Evolutionary conservation across 345 rosid genomes (phyloP), one percentile per base, ranked within the genome.

Genomic region (Eucalyptus marginata): DNA sequence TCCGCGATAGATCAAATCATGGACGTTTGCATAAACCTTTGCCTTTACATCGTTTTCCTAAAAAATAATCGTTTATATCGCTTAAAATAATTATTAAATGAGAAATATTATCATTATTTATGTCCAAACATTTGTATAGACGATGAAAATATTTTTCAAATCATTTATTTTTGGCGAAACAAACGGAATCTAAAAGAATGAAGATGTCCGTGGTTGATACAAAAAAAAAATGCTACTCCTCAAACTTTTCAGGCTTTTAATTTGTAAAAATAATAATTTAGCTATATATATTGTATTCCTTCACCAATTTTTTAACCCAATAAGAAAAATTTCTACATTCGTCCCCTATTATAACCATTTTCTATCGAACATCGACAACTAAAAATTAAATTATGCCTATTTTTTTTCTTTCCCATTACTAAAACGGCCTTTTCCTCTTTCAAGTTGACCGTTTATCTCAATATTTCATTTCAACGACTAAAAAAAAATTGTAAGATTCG

Each of bases 91-190:
- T 52, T 52, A 52, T 52, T 20, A 52, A 20, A 20, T 52, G 5
- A 52, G 25, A 52, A 20, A 52, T 52, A 52, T 52, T 20, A 0
- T 52, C 25, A 52, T 52, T 52, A 52, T 7, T 52, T 52, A 52
- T 52, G 10, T 52, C 10, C 0, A 52, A 52, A 20, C 0, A 1
- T 52, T 50, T 52, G 0, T 5, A 52, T 52, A 52, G 25, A 52
- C 0, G 0, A 52, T 52, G 5, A 52, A 52, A 52, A 52, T 52
- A 52, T 52, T 1, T 52, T 52, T 0, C 5, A 52, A 52, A 52
- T 52, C 0, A 52, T 7, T 52, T 52, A 20, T 20, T 52, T 52
- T 52, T 20, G 0, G 25, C 0, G 0, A 52, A 0, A 52, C 25
- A 52, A 18, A 52, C 1, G 0, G 0, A 52, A 52, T 10, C 62